A percentile compares a stretch with the other conserved stretches of the same genome.
phyloP scores from a whole-genome alignment of 73 alveolate genomes.

The Blepharisma stoltei region DNA sequence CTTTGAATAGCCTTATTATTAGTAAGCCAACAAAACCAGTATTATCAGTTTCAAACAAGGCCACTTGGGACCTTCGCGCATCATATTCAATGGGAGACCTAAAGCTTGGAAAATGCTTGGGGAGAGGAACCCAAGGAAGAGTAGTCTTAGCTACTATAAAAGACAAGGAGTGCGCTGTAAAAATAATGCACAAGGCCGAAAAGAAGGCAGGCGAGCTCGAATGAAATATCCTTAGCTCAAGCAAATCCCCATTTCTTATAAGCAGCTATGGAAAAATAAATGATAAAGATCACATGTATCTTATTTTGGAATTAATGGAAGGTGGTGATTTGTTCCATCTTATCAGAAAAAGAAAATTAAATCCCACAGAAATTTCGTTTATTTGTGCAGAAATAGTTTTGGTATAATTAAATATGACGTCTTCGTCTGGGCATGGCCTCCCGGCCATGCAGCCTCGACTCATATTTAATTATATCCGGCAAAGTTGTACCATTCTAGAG shows the following conservation, averaged over 20 bases:
- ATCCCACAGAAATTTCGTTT: neutral
- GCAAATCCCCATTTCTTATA: neutral
- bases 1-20: too few relatives aligned
- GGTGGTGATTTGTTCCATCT: conserved; percentile 17
- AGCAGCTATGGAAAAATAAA: neutral
- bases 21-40: too few relatives aligned
- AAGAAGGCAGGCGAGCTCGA: neutral
- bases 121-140: conserved; percentile 18
- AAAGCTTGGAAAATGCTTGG: conserved; percentile 21
- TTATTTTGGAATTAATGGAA: neutral
- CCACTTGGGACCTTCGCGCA: too few relatives aligned
- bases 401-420: too few relatives aligned
- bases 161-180: neutral
- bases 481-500: too few relatives aligned
- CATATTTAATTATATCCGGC: too few relatives aligned
- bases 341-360: neutral
- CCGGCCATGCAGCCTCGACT: too few relatives aligned
- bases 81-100: neutral
- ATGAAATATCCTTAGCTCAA: neutral
- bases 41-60: too few relatives aligned
- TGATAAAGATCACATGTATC: neutral
- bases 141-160: neutral
- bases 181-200: neutral
- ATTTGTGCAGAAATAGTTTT: conserved; percentile 39
- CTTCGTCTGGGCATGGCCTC: too few relatives aligned